Base-by-base conservation (phyloP, 1,139 yeast species). In the Suhomyces coccinellae region DNA sequence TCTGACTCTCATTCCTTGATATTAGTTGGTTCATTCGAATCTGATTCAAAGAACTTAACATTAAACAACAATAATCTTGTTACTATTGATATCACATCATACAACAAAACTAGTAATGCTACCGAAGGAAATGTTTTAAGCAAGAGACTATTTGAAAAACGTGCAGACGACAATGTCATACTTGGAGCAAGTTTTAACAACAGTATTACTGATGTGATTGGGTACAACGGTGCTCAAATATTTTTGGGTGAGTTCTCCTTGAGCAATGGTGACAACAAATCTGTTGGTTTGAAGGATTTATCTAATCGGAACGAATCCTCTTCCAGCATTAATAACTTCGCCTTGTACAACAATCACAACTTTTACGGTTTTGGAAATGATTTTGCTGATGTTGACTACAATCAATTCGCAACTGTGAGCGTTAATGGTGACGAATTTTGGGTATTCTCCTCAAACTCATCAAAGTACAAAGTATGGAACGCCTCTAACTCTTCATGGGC, bases 1-100 rank as follows among this genome's bases (percentile, higher is more conserved):
- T 48, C 60, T 6, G 54, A 56, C n/a, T 44, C 50, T 22, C 50
- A 55, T 34, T 78, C 59, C 1, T 58, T 74, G 36, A 43, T 64
- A 6, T 41, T 74, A 9, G 58, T 66, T 39, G 95, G 95, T 14
- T 66, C 73, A 31, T 80, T 85, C 49, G 53, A 63, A 9, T 69
- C 81, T 2, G 51, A 58, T 11, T 67, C 67, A 2, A 50, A 58
- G 6, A 64, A 66, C 45, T 48, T 70, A 33, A 57, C 70, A 0
- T 54, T 70, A 31, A 43, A 59, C 12, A 69, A 61, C 50, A 49
- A 48, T 37, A 66, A 69, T 44, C 45, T 73, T 33, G 51, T 72
- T 3, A 54, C 63, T 1, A 54, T 73, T 41, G 51, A 55, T 11
- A 41, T 74, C 20, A 52, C 52, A 1, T 54, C 59, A 10, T 74